Evolutionary conservation across 345 rosid species (phyloP), one percentile per base, ranked within the genome.

Genomic region (Pseudoturritis turrita): DNA sequence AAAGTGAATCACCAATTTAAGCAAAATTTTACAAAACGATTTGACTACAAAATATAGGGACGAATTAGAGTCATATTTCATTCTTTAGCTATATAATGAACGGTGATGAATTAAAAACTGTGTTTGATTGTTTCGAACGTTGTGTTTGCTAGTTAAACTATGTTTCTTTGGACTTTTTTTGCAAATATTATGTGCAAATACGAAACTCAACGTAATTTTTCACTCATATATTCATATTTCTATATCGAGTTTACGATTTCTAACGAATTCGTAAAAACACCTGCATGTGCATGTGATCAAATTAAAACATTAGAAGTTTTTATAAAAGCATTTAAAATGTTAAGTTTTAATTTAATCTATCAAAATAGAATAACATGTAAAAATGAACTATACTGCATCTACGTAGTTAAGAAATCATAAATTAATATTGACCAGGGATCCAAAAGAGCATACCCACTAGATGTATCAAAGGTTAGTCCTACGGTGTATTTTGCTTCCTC

Each of bases 391-490:
- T 9, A 35, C 47, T 64, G 25, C 66, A 66, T 74, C 36, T 28
- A 33, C n/a, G 3, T 37, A 29, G 29, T 10, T 39, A 2, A 57
- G 0, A 21, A 54, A 26, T 40, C 21, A 19, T 7, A 25, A 9
- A 54, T 29, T 29, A 25, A 26, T 70, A 37, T 13, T 40, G 44
- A 61, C 10, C 0, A 0, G 10, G 4, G 19, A 55, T 35, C 25
- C 1, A 10, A n/a, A 35, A 57, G 37, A 83, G 3, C 41, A 19
- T 82, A 94, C 98, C 94, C 96, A 23, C 62, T 68, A 7, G 37
- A 25, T 0, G 95, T 79, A 79, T 94, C 88, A 74, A 94, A 89
- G 17, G 96, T 81, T 39, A 94, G 88, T 25, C 98, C 98, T 2
- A 94, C 98, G 18, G 89, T 91, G 63, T 79, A 83, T 50, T 81